A percentile compares a stretch with the other conserved stretches of the same genome.
These are phyloP conservation scores for Penicillium sp. DNA, from an alignment of 2,329 filamentous ascomycete species.

Conservation along the genomic window DNA sequence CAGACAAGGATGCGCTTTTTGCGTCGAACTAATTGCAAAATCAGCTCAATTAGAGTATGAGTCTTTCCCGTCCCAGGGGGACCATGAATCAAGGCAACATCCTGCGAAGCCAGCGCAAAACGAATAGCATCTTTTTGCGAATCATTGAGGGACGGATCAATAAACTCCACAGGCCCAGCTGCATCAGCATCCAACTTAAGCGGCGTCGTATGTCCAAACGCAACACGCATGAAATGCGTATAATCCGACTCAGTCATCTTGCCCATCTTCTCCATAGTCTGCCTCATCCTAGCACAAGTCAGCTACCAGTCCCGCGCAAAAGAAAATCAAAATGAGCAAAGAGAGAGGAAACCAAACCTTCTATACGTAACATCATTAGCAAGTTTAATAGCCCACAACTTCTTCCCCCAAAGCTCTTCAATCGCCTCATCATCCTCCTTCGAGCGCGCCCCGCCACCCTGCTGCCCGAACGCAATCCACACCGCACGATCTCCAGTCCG, in stretches of 20 bases:
- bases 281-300: conserved; percentile 53
- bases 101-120: conserved; percentile 79
- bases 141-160: conserved; percentile 58
- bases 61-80: conserved; percentile 97
- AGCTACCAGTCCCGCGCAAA: conserved; percentile 13
- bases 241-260: conserved; percentile 57
- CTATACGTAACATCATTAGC: conserved; percentile 67
- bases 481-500: conserved; percentile 44
- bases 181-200: conserved; percentile 50
- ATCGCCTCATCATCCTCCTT: conserved; percentile 46
- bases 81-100: conserved; percentile 88
- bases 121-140: conserved; percentile 64
- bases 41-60: conserved; percentile 91
- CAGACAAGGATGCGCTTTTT: conserved; percentile 82
- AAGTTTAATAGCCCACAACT: conserved; percentile 65
- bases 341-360: conserved; percentile 43
- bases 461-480: conserved; percentile 47
- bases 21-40: conserved; percentile 79
- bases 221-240: conserved; percentile 58
- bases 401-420: conserved; percentile 54
- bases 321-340: background rate
- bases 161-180: conserved; percentile 51
- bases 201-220: conserved; percentile 60
- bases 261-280: conserved; percentile 60
- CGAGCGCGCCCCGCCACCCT: conserved; percentile 33